Evolutionary conservation across 257 asterid species (phyloP).

Genomic region (Petunia axillaris): DNA sequence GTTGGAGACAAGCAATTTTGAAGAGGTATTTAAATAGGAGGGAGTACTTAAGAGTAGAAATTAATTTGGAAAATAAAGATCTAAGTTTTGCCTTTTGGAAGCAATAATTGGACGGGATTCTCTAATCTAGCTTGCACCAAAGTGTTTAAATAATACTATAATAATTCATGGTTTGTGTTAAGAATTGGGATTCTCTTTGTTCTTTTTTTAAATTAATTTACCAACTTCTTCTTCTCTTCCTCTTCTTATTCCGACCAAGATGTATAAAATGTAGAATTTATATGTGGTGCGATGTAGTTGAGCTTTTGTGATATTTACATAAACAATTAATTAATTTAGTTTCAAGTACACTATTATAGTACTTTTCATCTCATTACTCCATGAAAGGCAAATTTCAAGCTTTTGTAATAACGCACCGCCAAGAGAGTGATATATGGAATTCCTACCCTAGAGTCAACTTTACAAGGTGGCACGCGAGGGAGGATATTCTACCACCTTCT

Average conservation of each 20-base stretch:
- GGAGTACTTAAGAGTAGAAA: background rate
- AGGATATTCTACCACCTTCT: too few species aligned
- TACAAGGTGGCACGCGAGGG: too few species aligned
- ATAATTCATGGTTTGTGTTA: slow-evolving; percentile 11
- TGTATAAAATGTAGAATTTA: background rate
- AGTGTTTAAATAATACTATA: background rate
- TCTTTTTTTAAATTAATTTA: background rate
- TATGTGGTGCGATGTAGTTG: background rate
- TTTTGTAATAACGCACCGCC: too few species aligned
- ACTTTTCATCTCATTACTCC: too few species aligned
- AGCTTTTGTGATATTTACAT: background rate
- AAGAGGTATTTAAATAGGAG: slow-evolving; percentile 29
- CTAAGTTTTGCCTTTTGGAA: slow-evolving; percentile 55
- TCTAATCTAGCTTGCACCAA: background rate
- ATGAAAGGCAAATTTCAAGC: too few species aligned
- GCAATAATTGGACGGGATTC: slow-evolving; percentile 45
- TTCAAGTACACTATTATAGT: too few species aligned
- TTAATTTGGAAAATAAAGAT: background rate
- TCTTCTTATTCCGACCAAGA: background rate
- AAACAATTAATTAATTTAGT: too few species aligned
- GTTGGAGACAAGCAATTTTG: slow-evolving; percentile 26
- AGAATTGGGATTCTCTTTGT: slow-evolving; percentile 13
- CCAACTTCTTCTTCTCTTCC: background rate
- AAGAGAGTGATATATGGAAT: too few species aligned
- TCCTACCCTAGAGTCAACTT: too few species aligned